Base-by-base conservation (phyloP, 352 stramenopile species). In the Pythium vanterpoolii region DNA sequence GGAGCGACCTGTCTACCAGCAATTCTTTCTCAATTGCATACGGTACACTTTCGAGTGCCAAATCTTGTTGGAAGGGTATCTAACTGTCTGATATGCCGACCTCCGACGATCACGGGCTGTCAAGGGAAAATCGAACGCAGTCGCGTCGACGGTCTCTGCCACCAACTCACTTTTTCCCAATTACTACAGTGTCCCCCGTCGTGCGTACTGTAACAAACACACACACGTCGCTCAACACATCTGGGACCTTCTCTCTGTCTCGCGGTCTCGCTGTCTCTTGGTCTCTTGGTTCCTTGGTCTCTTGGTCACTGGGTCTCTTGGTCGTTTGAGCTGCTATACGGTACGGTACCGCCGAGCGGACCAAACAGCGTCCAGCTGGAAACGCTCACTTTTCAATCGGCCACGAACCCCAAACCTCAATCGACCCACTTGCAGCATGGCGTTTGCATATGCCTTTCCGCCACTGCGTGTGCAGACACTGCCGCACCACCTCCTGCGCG, bases 41-140 rank as follows among this genome's bases (percentile, higher is more conserved):
- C 19, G 57, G 57, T 58, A 47, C 48, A 64, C 49, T 59, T 65
- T 65, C 48, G 58, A 55, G 58, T 65, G 40, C 28, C 42, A 24
- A 33, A 60, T 55, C 58, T 42, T 10, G 40, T 65, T 65, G 8
- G 30, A 47, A 14, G 50, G 40, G 58, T 10, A 1, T 0, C 31
- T 2, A 13, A n/a, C 7, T 24, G 40, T 54, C 58, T 60, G 50
- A 65, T 65, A 55, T 65, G 47, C 21, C 26, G 34, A 55, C 30
- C 36, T 46, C n/a, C 46, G 39, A 50, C 19, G 53, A 50, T 52
- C 53, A n/a, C n/a, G n/a, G n/a, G n/a, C n/a, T n/a, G 28, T 10
- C 26, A 16, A 58, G 51, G 51, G 53, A 60, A 57, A 24, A 49
- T 60, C 18, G 52, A 60, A 60, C 40, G 36, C 26, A 26, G 28